Evolutionary conservation across 2,329 filamentous ascomycete genomes (phyloP), one percentile per base, ranked within the genome.

Genomic region (Cladophialophora yegresii): DNA sequence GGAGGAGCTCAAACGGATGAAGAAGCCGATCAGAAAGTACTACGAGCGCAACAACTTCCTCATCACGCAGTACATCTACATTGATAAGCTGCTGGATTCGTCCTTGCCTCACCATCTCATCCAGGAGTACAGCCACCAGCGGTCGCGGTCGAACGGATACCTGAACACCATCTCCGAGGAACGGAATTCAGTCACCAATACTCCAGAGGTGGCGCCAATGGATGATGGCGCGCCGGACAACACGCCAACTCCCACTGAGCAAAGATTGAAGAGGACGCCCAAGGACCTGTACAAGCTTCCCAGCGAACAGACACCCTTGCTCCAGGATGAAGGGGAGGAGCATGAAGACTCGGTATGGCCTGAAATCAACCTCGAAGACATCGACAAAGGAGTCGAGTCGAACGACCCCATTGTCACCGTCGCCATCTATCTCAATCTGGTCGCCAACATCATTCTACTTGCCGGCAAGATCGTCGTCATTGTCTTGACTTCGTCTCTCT

Each of bases 41-140:
- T 96, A 98, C 74, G 89, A 96, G 80, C 87, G 91, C 50, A 93
- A 88, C 74, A 98, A 98, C 78, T 87, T 88, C 70, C 82, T 97
- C 50, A 87, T 98, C 64, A 90, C 95, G 75, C 90, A 96, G 75
- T 98, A 97, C 75, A 83, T 96, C 68, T 97, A 96, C 75, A 96
- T 97, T 71, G 93, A 97, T 77, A 86, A 89, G 58, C 82, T 98
- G 62, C 84, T 98, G 66, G 92, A 96, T 77, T 96, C 92, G 8
- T 93, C 91, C 32, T 85, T 96, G n/a, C 93, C 93, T 1, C 93
- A 96, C 73, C 89, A 93, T 72, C 82, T 98, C 51, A 87, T 98
- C 63, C 93, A 96, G 73, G 93, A 97, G 77, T 97, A 96, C 76
- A 88, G 88, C 68, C 81, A 89, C 68, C 80, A 87, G 56, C 55